Evolutionary conservation across 306 rosid species (phyloP), one percentile per base, ranked within the genome.

Genomic region (Benincasa hispida): DNA sequence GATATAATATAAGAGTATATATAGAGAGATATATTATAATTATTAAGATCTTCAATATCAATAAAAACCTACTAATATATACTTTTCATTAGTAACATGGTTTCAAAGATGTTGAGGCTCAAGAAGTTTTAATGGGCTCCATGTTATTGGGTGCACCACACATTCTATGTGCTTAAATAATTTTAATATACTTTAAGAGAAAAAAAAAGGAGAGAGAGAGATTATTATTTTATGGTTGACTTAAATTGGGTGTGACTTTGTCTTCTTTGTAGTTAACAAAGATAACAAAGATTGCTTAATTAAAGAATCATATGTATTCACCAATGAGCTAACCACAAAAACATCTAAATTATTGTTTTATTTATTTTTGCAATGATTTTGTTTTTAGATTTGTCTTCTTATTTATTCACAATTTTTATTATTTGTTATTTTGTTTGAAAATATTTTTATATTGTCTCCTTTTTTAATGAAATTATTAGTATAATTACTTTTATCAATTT

Each of bases 61-160:
- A 14, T 45, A 45, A 69, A 11, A 42, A 42, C 75, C 56, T 68
- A 68, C 35, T 41, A 41, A 77, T 83, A 74, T 48, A 48, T 48
- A 50, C n/a, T 15, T 78, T 73, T 30, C 81, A 69, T 34, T 66
- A 14, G 21, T 56, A 56, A 78, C 82, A 82, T 84, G 87, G 77
- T 86, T 84, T 30, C 2, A 76, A 42, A 74, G 54, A 70, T 67
- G 77, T 67, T 83, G 87, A 76, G 82, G 77, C 41, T 75, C 42
- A 69, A 72, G 79, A 73, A 70, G 8, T n/a, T 35, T 54, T 77
- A 82, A 83, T 81, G 91, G 86, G 82, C 66, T 74, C 86, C 90
- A 89, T 87, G 98, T 83, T 87, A 55, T 79, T 85, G 81, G 75
- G 72, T 51, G 62, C 30, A 77, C 53, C 66, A 18, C 74, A 76